A percentile compares a stretch with the other conserved stretches of the same genome.
phyloP scores from a whole-genome alignment of 2,329 filamentous ascomycete species.

The Helminthosporium solani region DNA sequence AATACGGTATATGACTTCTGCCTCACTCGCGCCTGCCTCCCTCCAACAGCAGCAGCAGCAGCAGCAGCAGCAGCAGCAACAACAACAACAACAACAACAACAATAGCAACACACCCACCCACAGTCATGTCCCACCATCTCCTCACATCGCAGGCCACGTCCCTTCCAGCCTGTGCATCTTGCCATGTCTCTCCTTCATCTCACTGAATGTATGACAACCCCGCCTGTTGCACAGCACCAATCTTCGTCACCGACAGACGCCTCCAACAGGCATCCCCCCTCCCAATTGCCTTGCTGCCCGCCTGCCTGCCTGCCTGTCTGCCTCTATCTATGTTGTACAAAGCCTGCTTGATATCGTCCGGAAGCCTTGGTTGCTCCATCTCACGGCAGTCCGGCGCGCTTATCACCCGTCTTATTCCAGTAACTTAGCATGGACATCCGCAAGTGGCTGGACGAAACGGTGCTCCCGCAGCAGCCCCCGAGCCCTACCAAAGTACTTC shows the following conservation, averaged over 20 bases:
- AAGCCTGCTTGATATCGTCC: conserved; percentile 14
- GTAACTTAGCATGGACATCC: conserved; percentile 45
- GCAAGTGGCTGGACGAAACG: conserved; percentile 47
- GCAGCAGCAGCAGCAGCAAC: not conserved
- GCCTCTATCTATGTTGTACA: conserved; percentile 31
- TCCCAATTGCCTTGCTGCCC: conserved; percentile 19
- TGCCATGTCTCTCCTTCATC: conserved; percentile 13
- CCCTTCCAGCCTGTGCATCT: not conserved
- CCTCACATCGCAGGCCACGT: not conserved
- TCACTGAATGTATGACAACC: conserved; percentile 7
- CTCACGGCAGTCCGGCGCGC: conserved; percentile 22
- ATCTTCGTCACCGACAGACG: conserved; percentile 9
- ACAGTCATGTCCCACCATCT: not conserved
- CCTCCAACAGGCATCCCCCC: conserved; percentile 5
- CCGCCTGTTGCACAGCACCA: conserved; percentile 26
- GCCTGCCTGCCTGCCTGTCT: conserved; percentile 13
- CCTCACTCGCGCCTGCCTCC: not conserved
- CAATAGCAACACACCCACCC: no score
- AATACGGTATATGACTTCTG: not conserved
- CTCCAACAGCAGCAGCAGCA: not conserved
- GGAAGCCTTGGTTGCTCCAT: conserved; percentile 5
- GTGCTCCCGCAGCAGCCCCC: conserved; percentile 35
- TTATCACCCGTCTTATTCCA: conserved; percentile 14
- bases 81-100: not conserved
- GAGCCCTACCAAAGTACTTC: conserved; percentile 17